Evolutionary conservation across 345 rosid species (phyloP).

Genomic region (Adansonia digitata): DNA sequence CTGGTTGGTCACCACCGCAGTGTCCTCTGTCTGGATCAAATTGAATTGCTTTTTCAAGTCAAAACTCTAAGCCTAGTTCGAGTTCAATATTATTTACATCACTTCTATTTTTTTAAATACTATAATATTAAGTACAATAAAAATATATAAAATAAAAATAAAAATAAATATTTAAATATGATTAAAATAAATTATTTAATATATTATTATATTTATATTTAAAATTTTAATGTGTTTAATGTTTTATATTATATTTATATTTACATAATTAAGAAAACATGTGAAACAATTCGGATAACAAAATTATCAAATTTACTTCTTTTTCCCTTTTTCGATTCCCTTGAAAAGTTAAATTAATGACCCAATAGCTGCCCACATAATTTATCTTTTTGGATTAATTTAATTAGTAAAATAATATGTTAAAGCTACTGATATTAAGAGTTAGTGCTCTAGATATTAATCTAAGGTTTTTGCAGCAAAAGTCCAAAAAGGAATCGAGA

Average conservation of each 20-base stretch:
- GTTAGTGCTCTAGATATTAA: not conserved
- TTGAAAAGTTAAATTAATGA: not conserved
- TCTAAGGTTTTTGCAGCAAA: not conserved
- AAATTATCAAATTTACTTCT: not conserved
- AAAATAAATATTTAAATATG: too few relatives aligned
- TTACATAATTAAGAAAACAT: too few relatives aligned
- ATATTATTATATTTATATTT: too few relatives aligned
- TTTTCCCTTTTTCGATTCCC: not conserved
- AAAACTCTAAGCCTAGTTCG: slow-evolving; percentile 14
- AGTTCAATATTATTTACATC: not conserved
- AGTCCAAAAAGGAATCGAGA: not conserved
- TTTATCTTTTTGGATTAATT: not conserved
- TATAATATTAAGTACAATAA: too few relatives aligned
- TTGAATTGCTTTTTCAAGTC: not conserved
- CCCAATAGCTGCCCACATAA: not conserved
- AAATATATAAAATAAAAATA: too few relatives aligned
- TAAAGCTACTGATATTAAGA: not conserved
- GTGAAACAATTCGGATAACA: too few relatives aligned
- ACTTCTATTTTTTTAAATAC: too few relatives aligned
- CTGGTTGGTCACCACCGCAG: not conserved
- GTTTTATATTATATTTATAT: too few relatives aligned
- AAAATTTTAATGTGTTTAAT: too few relatives aligned
- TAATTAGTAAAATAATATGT: not conserved
- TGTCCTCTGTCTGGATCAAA: not conserved
- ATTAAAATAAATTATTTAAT: too few relatives aligned